These are phyloP conservation scores for Zangia roseola DNA, from an alignment of 768 basidiomycete species.

Conservation along the genomic window DNA sequence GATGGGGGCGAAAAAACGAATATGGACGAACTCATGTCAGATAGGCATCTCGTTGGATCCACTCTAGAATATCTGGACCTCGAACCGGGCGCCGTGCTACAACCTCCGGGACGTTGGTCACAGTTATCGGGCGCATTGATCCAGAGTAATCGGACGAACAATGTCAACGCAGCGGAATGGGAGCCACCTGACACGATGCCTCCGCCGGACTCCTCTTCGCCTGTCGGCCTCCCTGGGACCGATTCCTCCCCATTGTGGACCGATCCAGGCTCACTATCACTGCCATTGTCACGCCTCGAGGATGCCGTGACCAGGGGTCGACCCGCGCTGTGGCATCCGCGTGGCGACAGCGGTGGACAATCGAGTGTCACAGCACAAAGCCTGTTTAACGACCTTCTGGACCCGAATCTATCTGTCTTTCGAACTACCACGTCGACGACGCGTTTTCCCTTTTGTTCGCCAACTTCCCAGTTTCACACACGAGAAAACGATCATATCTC, in stretches of 20 bases:
- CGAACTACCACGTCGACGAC: background rate
- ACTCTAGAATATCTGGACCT: background rate
- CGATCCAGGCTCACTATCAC: background rate
- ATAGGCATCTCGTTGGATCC: background rate
- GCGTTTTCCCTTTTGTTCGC: background rate
- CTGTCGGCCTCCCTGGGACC: background rate
- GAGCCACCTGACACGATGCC: constrained; percentile 1
- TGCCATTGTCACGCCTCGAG: background rate
- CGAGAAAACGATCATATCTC: background rate
- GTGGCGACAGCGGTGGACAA: background rate
- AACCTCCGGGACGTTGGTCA: background rate
- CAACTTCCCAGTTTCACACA: background rate
- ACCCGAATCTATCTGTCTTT: background rate
- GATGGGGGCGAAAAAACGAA: background rate
- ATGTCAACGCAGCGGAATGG: background rate
- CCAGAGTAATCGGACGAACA: constrained; percentile 8
- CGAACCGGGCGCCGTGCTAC: background rate
- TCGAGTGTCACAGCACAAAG: background rate
- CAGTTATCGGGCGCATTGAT: background rate
- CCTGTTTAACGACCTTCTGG: background rate
- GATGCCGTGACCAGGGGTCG: constrained; percentile 2
- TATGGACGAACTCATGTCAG: background rate
- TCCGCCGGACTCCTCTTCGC: constrained; percentile 26
- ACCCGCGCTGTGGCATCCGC: background rate
- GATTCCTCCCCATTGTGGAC: background rate